Evolutionary conservation across 345 rosid species (phyloP).

Genomic region (Syzygium aqueum): DNA sequence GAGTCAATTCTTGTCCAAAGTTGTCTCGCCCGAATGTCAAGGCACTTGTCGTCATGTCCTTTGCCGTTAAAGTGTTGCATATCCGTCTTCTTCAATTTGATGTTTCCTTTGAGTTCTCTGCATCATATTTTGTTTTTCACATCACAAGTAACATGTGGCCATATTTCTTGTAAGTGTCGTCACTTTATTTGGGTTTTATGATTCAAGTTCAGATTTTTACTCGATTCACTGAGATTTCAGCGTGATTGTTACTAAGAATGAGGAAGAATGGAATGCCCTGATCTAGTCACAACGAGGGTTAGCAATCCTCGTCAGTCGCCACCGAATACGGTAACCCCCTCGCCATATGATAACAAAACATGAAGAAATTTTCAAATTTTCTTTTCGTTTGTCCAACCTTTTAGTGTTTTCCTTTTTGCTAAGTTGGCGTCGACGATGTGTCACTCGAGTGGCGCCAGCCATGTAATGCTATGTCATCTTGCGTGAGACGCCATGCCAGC

Average conservation of each 20-base stretch:
- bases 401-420: not conserved
- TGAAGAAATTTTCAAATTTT: not conserved
- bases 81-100: not conserved
- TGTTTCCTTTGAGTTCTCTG: not conserved
- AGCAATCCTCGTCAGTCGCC: too few species aligned
- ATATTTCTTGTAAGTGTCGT: not conserved
- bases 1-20: not conserved
- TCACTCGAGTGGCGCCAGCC: not conserved
- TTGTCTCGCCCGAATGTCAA: not conserved
- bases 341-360: not conserved
- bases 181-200: not conserved
- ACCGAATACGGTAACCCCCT: not conserved
- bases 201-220: not conserved
- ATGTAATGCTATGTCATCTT: not conserved
- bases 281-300: not conserved
- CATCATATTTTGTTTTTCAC: not conserved
- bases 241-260: too few species aligned
- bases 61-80: not conserved
- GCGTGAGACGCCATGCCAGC: too few species aligned
- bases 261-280: not conserved
- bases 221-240: too few species aligned
- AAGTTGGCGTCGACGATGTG: not conserved
- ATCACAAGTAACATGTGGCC: not conserved
- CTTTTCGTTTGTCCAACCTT: not conserved
- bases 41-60: not conserved